phyloP scores from a whole-genome alignment of 2,329 filamentous ascomycete genomes.

The Verticillium zaregamsianum region DNA sequence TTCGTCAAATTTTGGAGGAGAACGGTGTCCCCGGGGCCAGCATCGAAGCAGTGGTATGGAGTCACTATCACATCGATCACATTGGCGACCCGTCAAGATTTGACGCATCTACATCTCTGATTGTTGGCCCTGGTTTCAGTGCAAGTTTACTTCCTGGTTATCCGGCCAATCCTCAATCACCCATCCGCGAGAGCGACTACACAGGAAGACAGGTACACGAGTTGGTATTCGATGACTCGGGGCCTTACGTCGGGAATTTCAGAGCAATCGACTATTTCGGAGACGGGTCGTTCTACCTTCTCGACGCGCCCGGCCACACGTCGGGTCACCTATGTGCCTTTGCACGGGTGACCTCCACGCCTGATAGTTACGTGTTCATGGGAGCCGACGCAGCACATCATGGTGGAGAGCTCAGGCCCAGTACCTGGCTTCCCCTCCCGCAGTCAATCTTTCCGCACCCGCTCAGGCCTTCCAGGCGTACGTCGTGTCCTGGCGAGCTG shows the following conservation, averaged over 20 bases:
- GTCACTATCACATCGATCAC: slow-evolving; percentile 49
- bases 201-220: background rate
- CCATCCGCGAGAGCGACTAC: slow-evolving; percentile 30
- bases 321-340: slow-evolving; percentile 36
- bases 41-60: slow-evolving; percentile 12
- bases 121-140: slow-evolving; percentile 51
- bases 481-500: too few relatives aligned
- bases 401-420: slow-evolving; percentile 30
- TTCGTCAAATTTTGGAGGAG: slow-evolving; percentile 17
- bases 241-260: slow-evolving; percentile 26
- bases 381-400: slow-evolving; percentile 39
- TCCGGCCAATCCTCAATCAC: slow-evolving; percentile 30
- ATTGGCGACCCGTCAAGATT: slow-evolving; percentile 45
- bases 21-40: slow-evolving; percentile 3
- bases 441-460: slow-evolving; percentile 18
- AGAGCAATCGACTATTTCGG: slow-evolving; percentile 36
- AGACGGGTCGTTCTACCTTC: slow-evolving; percentile 35
- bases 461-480: slow-evolving; percentile 20
- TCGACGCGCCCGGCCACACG: slow-evolving; percentile 36
- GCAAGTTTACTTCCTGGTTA: slow-evolving; percentile 40
- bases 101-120: slow-evolving; percentile 36
- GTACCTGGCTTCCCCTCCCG: slow-evolving; percentile 27
- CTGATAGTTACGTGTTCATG: slow-evolving; percentile 33
- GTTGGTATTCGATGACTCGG: background rate
- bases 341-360: slow-evolving; percentile 26